phyloP scores from a whole-genome alignment of 1,284 basidiomycete genomes.

The Ceratobasidium sp. region DNA sequence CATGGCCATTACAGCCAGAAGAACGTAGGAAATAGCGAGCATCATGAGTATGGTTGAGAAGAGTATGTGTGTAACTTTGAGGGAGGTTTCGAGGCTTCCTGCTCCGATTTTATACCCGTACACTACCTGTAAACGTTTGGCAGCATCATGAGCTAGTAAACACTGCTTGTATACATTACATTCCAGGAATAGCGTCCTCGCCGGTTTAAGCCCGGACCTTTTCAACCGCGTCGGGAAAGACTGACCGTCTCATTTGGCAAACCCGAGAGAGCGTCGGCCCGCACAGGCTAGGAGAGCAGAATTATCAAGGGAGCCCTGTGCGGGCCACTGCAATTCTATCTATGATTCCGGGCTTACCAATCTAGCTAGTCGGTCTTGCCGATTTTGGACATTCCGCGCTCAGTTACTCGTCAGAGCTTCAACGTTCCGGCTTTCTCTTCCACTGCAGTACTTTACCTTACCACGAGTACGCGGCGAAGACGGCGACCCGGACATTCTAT shows the following conservation, averaged over 20 bases:
- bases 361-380: not conserved
- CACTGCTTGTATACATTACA: not conserved
- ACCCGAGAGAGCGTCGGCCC: not conserved
- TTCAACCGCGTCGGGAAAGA: not conserved
- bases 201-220: not conserved
- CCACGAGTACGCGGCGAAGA: no score
- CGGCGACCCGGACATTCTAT: no score
- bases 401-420: no score
- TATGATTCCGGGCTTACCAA: not conserved
- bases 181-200: not conserved
- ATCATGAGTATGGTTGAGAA: not conserved
- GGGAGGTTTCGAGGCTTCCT: not conserved
- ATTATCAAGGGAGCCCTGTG: not conserved
- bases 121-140: not conserved
- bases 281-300: not conserved
- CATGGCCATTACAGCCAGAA: not conserved
- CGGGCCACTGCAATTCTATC: not conserved
- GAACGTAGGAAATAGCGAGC: not conserved
- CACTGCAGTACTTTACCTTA: no score
- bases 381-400: not conserved
- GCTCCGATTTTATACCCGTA: not conserved
- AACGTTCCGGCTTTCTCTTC: no score
- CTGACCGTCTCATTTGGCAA: not conserved
- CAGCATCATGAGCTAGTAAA: not conserved
- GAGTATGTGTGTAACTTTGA: not conserved